Base-by-base conservation (phyloP, 768 basidiomycete genomes). In the Mycena chlorophos region DNA sequence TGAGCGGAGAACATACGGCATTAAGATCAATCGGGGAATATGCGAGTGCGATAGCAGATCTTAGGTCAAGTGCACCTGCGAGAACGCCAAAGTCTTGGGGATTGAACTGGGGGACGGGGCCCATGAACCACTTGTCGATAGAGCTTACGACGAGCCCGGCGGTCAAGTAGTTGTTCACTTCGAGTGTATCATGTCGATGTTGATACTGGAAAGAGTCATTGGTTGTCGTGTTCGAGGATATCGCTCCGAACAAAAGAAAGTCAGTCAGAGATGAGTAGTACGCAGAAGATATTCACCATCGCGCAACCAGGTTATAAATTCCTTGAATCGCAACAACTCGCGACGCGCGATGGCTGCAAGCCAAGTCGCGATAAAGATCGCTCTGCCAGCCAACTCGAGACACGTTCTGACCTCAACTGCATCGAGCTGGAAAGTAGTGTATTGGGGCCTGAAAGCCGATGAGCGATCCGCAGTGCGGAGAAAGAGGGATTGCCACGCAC, bases 101-200 rank as follows among this genome's bases (percentile, higher is more conserved):
- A 16, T 73, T 71, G 66, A 86, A 84, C 43, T 67, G 68, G 22
- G 85, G 83, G 26, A 77, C 67, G 17, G 83, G 80, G 19, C 88
- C 89, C 67, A 77, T 77, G 69, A 93, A 93, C 88, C 90, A 93
- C 60, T 78, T 79, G 74, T 92, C 90, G 70, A 93, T 82, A 48
- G 78, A 72, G 68, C 87, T 91, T 51, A 75, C 73, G 50, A 79
- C 75, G 40, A 93, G 78, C 46, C 90, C 88, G 39, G 82, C 82
- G 63, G 82, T 83, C 64, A 93, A 76, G 68, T 93, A 93, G 61
- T 84, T 81, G 68, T 89, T 89, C 49, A 89, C 90, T 75, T 91
- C 88, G 49, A 91, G 75, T 57, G 87, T 78, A 69, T 93, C 91
- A 66, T 90, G 83, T 53, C 83, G 79, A 29, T 81, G 72, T 48